Evolutionary conservation across 2,329 filamentous ascomycete genomes (phyloP), one percentile per base, ranked within the genome.

Genomic region (Sphaerulina musiva): DNA sequence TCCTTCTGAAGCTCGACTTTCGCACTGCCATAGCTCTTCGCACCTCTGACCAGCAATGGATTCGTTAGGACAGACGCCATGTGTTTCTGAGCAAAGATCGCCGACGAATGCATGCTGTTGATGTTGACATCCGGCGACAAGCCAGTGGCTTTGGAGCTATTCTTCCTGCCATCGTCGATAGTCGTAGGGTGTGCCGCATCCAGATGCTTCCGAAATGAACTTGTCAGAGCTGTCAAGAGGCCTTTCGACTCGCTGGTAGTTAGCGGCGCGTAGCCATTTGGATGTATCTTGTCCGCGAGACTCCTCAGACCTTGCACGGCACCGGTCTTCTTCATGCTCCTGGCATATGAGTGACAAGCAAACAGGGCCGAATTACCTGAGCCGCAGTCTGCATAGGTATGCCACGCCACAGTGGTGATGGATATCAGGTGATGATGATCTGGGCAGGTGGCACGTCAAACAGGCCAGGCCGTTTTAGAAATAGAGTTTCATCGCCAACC

Each of bases 151-250:
- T 53, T 40, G 32, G 42, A 9, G 11, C 42, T 53, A 17, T 23
- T 48, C 48, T 53, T 51, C 39, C 49, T 48, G 44, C 20, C 54
- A 39, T 60, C 51, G 20, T 69, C 53, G 58, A 60, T 56, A n/a
- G 62, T 59, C 32, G 67, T 64, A 14, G 77, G 78, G 69, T 84
- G 78, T 55, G 79, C 77, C 50, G 72, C 74, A 62, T 86, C 82
- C 41, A 86, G 76, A 55, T 85, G 81, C 47, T 76, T 73, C 60
- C 81, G 76, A 67, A 86, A 86, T 10, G 82, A 85, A 40, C 75
- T 76, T 20, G 81, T 84, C 59, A 86, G 76, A 17, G 82, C 73
- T 50, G 73, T 76, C 40, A 86, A 75, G 6, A 86, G 73, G 61
- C 81, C 77, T 57, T 80, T 73, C 12, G 79, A 82, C 63, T 86